phyloP scores from a whole-genome alignment of 2,329 filamentous ascomycete genomes.

The Aspergillaceae sp. region DNA sequence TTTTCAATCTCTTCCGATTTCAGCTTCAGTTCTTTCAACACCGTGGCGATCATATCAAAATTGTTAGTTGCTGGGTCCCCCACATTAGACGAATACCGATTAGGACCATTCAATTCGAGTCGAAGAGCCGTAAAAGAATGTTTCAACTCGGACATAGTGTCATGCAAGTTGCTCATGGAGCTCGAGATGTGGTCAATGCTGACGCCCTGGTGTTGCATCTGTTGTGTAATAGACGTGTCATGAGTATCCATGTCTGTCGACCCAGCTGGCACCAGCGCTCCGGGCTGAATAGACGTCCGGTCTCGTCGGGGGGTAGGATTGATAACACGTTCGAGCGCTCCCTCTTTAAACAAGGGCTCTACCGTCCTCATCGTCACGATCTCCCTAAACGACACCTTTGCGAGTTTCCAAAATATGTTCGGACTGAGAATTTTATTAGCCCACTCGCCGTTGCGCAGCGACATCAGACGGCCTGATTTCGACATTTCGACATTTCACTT shows the following conservation, averaged over 20 bases:
- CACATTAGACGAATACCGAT: conserved; percentile 13
- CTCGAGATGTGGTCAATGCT: conserved; percentile 32
- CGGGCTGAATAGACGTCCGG: conserved; percentile 10
- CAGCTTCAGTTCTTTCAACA: conserved; percentile 29
- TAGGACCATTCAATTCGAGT: conserved; percentile 28
- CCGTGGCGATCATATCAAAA: conserved; percentile 31
- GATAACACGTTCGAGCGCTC: conserved; percentile 23
- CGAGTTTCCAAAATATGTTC: conserved; percentile 34
- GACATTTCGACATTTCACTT: conserved; percentile 9
- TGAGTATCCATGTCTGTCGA: conserved; percentile 9
- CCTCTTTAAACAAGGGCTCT: conserved; percentile 27
- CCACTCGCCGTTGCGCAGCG: not conserved
- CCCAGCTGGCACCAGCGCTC: conserved; percentile 17
- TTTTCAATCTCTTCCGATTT: conserved; percentile 34
- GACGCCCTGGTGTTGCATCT: conserved; percentile 29
- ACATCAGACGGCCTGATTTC: not conserved
- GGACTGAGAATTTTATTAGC: conserved; percentile 14
- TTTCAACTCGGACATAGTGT: conserved; percentile 34
- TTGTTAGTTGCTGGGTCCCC: conserved; percentile 13
- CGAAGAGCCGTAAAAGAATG: conserved; percentile 30
- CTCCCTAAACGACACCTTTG: conserved; percentile 31
- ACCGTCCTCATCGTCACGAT: conserved; percentile 33
- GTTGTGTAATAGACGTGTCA: conserved; percentile 21
- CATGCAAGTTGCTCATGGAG: conserved; percentile 30
- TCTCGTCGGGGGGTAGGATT: conserved; percentile 13